Base-by-base conservation (phyloP, 768 basidiomycete genomes). In the Gyrodon lividus region DNA sequence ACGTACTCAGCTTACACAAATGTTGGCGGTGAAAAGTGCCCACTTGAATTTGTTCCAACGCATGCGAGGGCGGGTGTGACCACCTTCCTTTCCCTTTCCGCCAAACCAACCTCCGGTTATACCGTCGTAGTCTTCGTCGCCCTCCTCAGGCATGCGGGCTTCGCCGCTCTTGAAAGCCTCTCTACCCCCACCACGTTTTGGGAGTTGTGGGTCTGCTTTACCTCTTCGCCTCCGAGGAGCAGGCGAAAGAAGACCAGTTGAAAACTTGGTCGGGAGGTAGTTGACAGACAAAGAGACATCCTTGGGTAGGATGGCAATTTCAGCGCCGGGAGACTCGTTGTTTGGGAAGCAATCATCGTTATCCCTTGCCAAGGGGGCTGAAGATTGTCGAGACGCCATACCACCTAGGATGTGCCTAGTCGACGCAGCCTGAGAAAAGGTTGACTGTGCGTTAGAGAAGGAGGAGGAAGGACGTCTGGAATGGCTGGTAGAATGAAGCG, bases 21-120 rank as follows among this genome's bases (percentile, higher is more conserved):
- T 20, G 62, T 91, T 92, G 43, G 86, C 72, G 42, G 81, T 39
- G 66, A 92, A 86, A 4, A 93, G 67, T 10, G 77, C 71, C 89
- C 89, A 92, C 66, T 94, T 93, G 78, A 92, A 93, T 55, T 74
- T 79, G 63, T 83, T 92, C 91, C 91, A 94, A 14, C 83, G 72
- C 50, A 87, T 69, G 31, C 66, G 69, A 59, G 76, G 67, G 53
- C 71, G 70, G 1, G 62, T 63, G 52, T 68, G 70, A 48, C 72
- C 71, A 26, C 69, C 66, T 43, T 68, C 71, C 34, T 75, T 74
- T 50, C 60, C 71, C 34, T 75, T 74, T 50, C 60, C 70, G 17
- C 60, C 69, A 63, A 77, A 80, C 68, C 70, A 72, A 23, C 65
- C 64, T 39, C 72, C 65, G 19, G 52, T 56, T 17, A 69, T 59